A percentile compares a stretch with the other conserved stretches of the same genome.
phyloP scores from a whole-genome alignment of 768 basidiomycete species.

The Inosperma sp. region DNA sequence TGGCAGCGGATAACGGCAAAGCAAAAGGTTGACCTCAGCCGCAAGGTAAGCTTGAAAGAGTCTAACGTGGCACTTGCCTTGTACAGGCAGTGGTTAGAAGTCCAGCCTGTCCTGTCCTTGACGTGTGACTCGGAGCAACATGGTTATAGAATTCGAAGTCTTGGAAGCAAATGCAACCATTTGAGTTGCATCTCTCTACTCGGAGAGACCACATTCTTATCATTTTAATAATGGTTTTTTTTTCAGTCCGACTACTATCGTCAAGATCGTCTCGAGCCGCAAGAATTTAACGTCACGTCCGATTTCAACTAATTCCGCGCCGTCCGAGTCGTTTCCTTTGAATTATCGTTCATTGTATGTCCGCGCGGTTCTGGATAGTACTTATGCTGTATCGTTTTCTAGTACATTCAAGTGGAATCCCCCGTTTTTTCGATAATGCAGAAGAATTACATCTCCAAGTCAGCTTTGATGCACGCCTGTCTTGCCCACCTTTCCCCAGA shows the following conservation, averaged over 20 bases:
- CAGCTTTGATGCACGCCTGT: conserved; percentile 47
- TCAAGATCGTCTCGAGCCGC: conserved; percentile 21
- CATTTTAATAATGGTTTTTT: background rate
- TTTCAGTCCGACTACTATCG: background rate
- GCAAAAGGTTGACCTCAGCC: no score
- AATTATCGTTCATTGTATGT: conserved; percentile 11
- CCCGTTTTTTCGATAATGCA: conserved; percentile 20
- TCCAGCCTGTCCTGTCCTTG: no score
- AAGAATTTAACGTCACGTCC: conserved; percentile 38
- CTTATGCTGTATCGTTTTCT: background rate
- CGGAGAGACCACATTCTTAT: no score
- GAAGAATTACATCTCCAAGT: conserved; percentile 30
- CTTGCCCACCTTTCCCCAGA: conserved; percentile 47
- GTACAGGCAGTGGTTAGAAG: no score
- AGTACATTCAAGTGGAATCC: conserved; percentile 15
- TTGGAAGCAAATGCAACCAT: no score
- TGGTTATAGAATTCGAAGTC: no score
- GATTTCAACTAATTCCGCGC: conserved; percentile 10
- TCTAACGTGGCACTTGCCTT: no score
- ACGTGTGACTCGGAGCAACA: no score
- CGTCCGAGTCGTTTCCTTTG: conserved; percentile 8
- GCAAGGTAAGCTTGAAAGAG: no score
- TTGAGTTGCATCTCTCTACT: no score
- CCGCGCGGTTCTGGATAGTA: conserved; percentile 3
- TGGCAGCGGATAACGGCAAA: no score